phyloP scores from a whole-genome alignment of 352 stramenopile species.

The Pythium monospermum region DNA sequence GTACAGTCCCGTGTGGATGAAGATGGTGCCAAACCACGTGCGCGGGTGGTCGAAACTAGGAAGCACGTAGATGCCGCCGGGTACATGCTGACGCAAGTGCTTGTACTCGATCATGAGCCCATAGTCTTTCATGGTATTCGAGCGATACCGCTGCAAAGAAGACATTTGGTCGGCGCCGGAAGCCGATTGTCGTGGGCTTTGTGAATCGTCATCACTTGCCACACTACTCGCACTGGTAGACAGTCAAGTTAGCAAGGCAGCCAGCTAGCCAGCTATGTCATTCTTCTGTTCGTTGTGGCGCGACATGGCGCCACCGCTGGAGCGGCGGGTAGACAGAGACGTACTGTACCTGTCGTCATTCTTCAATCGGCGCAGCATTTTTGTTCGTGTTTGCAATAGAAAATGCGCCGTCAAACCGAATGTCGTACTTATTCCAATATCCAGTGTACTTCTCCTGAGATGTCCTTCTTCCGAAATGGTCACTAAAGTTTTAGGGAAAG shows the following conservation, averaged over 20 bases:
- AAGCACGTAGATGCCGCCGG: constrained; percentile 94
- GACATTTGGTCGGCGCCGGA: constrained; percentile 58
- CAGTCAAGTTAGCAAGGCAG: too few species aligned
- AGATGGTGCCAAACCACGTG: constrained; percentile 94
- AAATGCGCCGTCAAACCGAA: background rate
- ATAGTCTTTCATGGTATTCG: constrained; percentile 92
- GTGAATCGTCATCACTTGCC: constrained; percentile 5
- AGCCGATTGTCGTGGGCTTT: constrained; percentile 14
- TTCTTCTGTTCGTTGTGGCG: too few species aligned
- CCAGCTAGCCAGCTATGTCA: too few species aligned
- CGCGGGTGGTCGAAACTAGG: constrained; percentile 90
- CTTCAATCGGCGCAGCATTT: constrained; percentile 69
- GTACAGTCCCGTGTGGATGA: constrained; percentile 93
- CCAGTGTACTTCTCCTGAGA: background rate
- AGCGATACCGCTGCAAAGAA: constrained; percentile 79
- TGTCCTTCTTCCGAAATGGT: constrained; percentile 14
- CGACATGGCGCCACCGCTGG: too few species aligned
- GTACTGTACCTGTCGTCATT: constrained; percentile 45
- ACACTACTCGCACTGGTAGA: background rate
- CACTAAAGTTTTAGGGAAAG: constrained; percentile 12
- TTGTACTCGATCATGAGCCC: constrained; percentile 98
- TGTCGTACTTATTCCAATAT: constrained; percentile 28
- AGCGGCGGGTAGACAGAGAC: background rate
- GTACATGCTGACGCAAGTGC: constrained; percentile 92
- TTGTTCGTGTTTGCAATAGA: constrained; percentile 2